Evolutionary conservation across 2,329 filamentous ascomycete genomes (phyloP).

Genomic region (Cladorrhinum sp.): DNA sequence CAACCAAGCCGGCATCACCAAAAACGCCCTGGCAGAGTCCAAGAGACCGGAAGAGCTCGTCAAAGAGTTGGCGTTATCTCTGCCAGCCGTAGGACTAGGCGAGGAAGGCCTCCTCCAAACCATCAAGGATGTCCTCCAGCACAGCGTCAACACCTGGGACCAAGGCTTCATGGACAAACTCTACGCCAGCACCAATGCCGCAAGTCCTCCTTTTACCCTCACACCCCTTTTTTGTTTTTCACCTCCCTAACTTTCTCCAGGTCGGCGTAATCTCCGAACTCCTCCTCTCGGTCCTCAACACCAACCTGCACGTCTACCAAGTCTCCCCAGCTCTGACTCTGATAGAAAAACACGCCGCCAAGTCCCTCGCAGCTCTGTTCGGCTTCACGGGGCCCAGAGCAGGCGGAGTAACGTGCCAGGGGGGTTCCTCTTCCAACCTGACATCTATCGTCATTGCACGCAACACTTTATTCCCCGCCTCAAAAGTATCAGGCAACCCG

Average conservation of each 20-base stretch:
- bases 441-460: conserved; percentile 83
- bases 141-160: conserved; percentile 98
- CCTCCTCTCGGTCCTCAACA: conserved; percentile 81
- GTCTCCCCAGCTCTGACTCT: conserved; percentile 86
- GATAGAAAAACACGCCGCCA: conserved; percentile 80
- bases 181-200: conserved; percentile 84
- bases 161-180: conserved; percentile 96
- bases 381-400: conserved; percentile 69
- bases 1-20: conserved; percentile 36
- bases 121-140: conserved; percentile 68
- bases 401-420: conserved; percentile 74
- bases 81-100: conserved; percentile 58
- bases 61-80: conserved; percentile 54
- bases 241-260: conserved; percentile 35
- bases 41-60: conserved; percentile 56
- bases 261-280: conserved; percentile 83
- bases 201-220: conserved; percentile 34
- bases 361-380: conserved; percentile 70
- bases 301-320: conserved; percentile 92
- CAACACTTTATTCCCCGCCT: conserved; percentile 77
- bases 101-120: conserved; percentile 72
- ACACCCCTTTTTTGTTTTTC: neutral
- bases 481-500: conserved; percentile 70
- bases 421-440: conserved; percentile 80
- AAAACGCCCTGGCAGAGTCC: conserved; percentile 62